Percentiles rank a stretch among this genome's conserved stretches.
Evolutionary conservation across 805 yeast species (phyloP).

Genomic region (Saturnispora besseyi): DNA sequence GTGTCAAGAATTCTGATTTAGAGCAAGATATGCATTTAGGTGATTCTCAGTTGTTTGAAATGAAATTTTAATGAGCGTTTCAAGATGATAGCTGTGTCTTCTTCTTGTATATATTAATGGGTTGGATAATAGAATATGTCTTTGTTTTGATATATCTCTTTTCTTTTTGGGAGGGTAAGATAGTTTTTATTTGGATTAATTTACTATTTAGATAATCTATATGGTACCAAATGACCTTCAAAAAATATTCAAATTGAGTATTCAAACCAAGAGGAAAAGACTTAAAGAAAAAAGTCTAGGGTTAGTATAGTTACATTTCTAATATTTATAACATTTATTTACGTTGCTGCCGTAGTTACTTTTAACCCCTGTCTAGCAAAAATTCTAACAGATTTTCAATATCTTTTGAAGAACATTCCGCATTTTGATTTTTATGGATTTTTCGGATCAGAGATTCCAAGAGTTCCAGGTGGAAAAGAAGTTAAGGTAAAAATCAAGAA

Average conservation of each 20-base stretch:
- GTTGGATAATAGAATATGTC: too few species aligned
- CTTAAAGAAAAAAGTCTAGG: too few species aligned
- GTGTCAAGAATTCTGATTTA: conserved; percentile 7
- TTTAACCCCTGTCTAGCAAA: background rate
- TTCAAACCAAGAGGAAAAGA: too few species aligned
- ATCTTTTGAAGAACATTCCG: background rate
- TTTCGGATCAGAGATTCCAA: background rate
- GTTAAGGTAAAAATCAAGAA: background rate
- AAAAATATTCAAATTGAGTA: too few species aligned
- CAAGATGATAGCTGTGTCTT: background rate
- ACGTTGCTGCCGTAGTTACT: too few species aligned
- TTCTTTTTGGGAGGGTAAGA: too few species aligned
- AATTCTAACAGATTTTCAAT: background rate
- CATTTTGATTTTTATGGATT: background rate
- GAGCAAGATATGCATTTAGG: conserved; percentile 2
- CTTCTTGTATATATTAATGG: background rate
- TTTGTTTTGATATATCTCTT: too few species aligned
- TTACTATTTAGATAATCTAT: too few species aligned
- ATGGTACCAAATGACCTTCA: too few species aligned
- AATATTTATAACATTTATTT: too few species aligned
- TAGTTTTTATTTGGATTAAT: too few species aligned
- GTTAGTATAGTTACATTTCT: too few species aligned
- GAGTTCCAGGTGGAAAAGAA: background rate
- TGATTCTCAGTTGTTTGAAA: conserved; percentile 1
- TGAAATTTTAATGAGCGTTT: background rate